phyloP scores from a whole-genome alignment of 495 filamentous ascomycete genomes.

The Penicillium simplicissimum region DNA sequence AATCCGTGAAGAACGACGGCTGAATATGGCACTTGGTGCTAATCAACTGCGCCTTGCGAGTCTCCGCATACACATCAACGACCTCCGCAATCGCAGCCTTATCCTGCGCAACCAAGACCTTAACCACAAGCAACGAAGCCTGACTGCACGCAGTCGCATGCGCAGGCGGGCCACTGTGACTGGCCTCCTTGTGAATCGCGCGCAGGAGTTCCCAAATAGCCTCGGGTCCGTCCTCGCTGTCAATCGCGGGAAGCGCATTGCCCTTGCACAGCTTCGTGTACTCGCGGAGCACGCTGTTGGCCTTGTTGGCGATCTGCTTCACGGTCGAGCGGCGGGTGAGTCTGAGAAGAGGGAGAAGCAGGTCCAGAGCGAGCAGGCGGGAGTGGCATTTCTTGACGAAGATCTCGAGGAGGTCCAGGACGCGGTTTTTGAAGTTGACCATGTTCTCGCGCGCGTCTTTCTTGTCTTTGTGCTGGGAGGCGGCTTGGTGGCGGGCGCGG shows the following conservation, averaged over 20 bases:
- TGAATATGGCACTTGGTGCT: constrained; percentile 60
- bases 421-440: constrained; percentile 90
- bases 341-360: constrained; percentile 66
- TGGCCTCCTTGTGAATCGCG: constrained; percentile 71
- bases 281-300: constrained; percentile 63
- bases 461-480: constrained; percentile 72
- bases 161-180: constrained; percentile 57
- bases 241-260: constrained; percentile 44
- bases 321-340: constrained; percentile 62
- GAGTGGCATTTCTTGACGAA: constrained; percentile 78
- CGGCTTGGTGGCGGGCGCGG: constrained; percentile 62
- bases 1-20: constrained; percentile 65
- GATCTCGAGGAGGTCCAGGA: constrained; percentile 83
- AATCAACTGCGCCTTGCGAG: constrained; percentile 54
- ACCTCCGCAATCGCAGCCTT: constrained; percentile 47
- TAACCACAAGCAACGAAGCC: constrained; percentile 63
- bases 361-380: constrained; percentile 61
- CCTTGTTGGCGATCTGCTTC: constrained; percentile 73
- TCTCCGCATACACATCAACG: constrained; percentile 58
- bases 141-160: constrained; percentile 61
- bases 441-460: constrained; percentile 87
- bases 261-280: constrained; percentile 72
- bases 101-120: constrained; percentile 55
- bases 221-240: constrained; percentile 34
- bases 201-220: constrained; percentile 59